Evolutionary conservation across 1,284 basidiomycete species (phyloP).

Genomic region (Megacollybia platyphylla): DNA sequence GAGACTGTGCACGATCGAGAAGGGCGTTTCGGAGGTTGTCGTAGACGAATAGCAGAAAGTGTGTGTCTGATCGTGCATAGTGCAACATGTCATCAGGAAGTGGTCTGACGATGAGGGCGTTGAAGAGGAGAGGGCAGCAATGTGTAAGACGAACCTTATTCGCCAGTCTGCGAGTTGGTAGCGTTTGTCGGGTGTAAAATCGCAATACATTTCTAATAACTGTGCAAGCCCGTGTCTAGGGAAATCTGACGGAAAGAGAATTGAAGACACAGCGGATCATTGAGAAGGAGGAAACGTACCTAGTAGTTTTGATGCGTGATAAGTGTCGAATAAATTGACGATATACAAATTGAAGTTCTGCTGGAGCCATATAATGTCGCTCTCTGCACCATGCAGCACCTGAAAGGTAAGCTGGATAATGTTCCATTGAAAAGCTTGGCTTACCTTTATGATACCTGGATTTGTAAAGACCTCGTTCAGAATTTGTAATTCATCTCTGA

Average conservation of each 20-base stretch:
- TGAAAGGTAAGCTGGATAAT: slow-evolving; percentile 13
- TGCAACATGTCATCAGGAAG: slow-evolving; percentile 80
- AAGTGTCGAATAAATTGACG: slow-evolving; percentile 94
- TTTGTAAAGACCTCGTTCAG: slow-evolving; percentile 76
- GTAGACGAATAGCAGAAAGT: slow-evolving; percentile 89
- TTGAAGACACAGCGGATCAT: slow-evolving; percentile 3
- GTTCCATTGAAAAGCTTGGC: slow-evolving; percentile 7
- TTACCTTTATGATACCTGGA: slow-evolving; percentile 75
- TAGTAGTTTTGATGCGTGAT: slow-evolving; percentile 82
- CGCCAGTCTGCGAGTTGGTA: slow-evolving; percentile 98
- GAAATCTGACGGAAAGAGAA: slow-evolving; percentile 39
- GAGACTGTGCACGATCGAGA: slow-evolving; percentile 43
- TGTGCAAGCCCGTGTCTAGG: slow-evolving; percentile 75
- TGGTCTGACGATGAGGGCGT: slow-evolving; percentile 35
- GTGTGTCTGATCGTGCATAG: slow-evolving; percentile 94
- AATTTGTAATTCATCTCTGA: slow-evolving; percentile 67
- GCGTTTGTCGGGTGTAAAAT: slow-evolving; percentile 89
- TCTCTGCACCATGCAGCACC: slow-evolving; percentile 92
- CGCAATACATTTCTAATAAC: slow-evolving; percentile 82
- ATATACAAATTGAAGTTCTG: slow-evolving; percentile 91
- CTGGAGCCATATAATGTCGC: slow-evolving; percentile 93
- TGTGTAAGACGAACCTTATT: slow-evolving; percentile 46
- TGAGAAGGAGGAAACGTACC: slow-evolving; percentile 26
- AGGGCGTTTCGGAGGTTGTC: slow-evolving; percentile 87
- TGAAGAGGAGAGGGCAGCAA: neutral